Evolutionary conservation across 2,329 filamentous ascomycete genomes (phyloP).

Genomic region (Bipolaris zeicola): DNA sequence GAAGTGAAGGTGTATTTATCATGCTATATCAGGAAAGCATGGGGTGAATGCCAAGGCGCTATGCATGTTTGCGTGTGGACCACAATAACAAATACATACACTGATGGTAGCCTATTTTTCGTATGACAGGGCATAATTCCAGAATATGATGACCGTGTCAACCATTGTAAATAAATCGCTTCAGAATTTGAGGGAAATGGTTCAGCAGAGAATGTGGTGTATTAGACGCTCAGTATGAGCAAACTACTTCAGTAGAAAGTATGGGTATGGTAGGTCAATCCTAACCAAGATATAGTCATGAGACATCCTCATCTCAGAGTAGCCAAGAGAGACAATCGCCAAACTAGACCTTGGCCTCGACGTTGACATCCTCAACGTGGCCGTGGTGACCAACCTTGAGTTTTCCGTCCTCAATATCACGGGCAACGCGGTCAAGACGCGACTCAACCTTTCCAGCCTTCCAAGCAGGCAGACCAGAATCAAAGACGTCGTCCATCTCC

Average conservation of each 20-base stretch:
- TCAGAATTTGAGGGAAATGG: background rate
- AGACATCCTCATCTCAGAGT: background rate
- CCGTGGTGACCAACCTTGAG: conserved; percentile 30
- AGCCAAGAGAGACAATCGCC: background rate
- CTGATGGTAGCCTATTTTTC: no score
- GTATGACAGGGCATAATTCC: background rate
- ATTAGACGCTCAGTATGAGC: background rate
- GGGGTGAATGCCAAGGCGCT: no score
- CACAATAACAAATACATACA: no score
- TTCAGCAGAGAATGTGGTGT: background rate
- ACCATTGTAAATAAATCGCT: background rate
- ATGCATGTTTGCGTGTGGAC: no score
- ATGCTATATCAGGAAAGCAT: no score
- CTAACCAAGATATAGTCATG: background rate
- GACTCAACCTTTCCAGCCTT: conserved; percentile 36
- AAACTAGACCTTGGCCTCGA: conserved; percentile 27
- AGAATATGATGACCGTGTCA: background rate
- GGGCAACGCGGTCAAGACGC: conserved; percentile 42
- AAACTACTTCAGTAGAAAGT: background rate
- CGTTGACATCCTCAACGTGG: conserved; percentile 19
- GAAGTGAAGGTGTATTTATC: no score
- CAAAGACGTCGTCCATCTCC: conserved; percentile 51
- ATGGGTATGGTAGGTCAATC: background rate
- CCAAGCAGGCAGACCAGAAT: conserved; percentile 46
- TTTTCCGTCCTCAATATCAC: conserved; percentile 47